Evolutionary conservation across 2,329 filamentous ascomycete species (phyloP), one percentile per base, ranked within the genome.

Genomic region (Alternaria ethzedia): DNA sequence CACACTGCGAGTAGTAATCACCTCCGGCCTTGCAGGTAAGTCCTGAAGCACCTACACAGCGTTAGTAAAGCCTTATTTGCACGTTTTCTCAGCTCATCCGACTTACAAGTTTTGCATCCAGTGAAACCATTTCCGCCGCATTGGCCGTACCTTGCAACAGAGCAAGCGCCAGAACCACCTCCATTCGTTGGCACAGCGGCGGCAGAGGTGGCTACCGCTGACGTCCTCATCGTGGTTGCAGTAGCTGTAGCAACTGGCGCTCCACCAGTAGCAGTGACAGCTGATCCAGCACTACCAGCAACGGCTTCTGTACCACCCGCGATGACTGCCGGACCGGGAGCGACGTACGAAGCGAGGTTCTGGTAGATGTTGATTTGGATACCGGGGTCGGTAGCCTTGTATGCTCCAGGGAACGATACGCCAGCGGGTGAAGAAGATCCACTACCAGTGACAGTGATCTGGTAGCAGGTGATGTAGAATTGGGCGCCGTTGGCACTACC

Each of bases 341-440:
- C 86, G 21, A 73, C 68, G 73, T 88, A 88, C 45, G 73, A 79
- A 61, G 85, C 73, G 23, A 76, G 63, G 10, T 76, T 71, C 57
- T 79, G 71, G 83, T 89, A 90, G 78, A 90, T 85, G 82, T 88
- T 87, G 83, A 89, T 81, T 62, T 83, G 70, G 70, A 90, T 87
- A 61, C 88, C 88, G 6, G 86, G 79, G 74, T 90, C 88, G 52
- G 82, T 76, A 69, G 83, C 80, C 63, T 82, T 87, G 83, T 90
- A 90, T 21, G 89, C 82, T 46, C 80, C 79, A 6, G 85, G 86
- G 64, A 84, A 87, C 11, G 79, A 70, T 13, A 82, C 83, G 55
- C 86, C 87, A 25, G 64, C 63, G 2, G 80, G 77, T 61, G 75
- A 79, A n/a, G 80, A 82, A 44, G 85, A 83, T 15, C 85, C 86